Percentiles rank a stretch among this genome's conserved stretches.
phyloP scores from a whole-genome alignment of 2,329 filamentous ascomycete species.

The Macroventuria anomochaeta region DNA sequence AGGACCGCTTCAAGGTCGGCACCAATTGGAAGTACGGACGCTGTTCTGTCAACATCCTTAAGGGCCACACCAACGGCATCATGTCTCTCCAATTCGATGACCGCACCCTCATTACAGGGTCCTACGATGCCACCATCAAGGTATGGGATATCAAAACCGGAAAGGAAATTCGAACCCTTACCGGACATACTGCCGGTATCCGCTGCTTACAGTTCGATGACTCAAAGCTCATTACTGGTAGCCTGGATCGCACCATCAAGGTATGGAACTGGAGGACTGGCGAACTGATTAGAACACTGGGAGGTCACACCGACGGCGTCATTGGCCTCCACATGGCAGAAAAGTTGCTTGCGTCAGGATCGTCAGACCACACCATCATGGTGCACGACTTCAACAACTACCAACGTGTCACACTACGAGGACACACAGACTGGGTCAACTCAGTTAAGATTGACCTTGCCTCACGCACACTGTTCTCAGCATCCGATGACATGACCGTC shows the following conservation, averaged over 20 bases:
- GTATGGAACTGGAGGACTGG: slow-evolving; percentile 98
- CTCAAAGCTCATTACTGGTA: slow-evolving; percentile 86
- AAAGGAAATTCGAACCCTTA: slow-evolving; percentile 81
- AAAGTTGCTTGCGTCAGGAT: slow-evolving; percentile 84
- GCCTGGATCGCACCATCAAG: slow-evolving; percentile 84
- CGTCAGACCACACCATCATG: slow-evolving; percentile 86
- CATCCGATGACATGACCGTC: slow-evolving; percentile 90
- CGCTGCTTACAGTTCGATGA: slow-evolving; percentile 93
- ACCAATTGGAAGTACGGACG: slow-evolving; percentile 97
- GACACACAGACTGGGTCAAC: slow-evolving; percentile 95
- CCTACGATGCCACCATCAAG: slow-evolving; percentile 93
- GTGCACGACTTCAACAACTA: slow-evolving; percentile 92
- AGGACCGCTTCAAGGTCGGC: slow-evolving; percentile 92
- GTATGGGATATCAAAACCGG: slow-evolving; percentile 95
- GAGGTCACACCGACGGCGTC: slow-evolving; percentile 80
- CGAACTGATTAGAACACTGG: slow-evolving; percentile 80
- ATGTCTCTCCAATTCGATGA: slow-evolving; percentile 84
- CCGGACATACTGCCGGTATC: slow-evolving; percentile 82
- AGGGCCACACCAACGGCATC: slow-evolving; percentile 86
- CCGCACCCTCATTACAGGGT: slow-evolving; percentile 88
- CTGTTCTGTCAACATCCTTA: slow-evolving; percentile 82
- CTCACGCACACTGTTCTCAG: slow-evolving; percentile 87
- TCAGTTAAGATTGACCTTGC: slow-evolving; percentile 84
- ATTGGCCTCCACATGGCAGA: slow-evolving; percentile 87
- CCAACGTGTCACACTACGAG: slow-evolving; percentile 77